These are phyloP conservation scores for Alternaria brassicicola DNA, from an alignment of 2,329 filamentous ascomycete species.

Conservation along the genomic window DNA sequence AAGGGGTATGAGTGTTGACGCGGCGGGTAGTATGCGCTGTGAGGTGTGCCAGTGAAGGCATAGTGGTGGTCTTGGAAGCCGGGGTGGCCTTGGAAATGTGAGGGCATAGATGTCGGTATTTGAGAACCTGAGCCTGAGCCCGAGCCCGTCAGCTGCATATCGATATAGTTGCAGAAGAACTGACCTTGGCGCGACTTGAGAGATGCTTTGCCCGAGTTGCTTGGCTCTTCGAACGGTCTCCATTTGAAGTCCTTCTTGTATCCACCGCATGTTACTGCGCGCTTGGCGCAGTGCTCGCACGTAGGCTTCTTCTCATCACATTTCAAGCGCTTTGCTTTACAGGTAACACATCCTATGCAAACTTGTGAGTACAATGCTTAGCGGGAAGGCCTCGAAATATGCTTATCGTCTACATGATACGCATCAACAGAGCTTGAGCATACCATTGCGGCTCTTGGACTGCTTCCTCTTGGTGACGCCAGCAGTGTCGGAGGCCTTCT, in stretches of 20 bases:
- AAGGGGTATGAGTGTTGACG: constrained; percentile 15
- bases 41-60: constrained; percentile 11
- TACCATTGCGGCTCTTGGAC: constrained; percentile 78
- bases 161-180: constrained; percentile 1
- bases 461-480: constrained; percentile 68
- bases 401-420: constrained; percentile 1
- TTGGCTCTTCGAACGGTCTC: constrained; percentile 71
- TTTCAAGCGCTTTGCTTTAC: constrained; percentile 74
- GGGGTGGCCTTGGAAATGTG: constrained; percentile 1
- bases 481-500: constrained; percentile 39
- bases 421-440: constrained; percentile 31
- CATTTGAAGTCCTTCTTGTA: constrained; percentile 81
- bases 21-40: constrained; percentile 20
- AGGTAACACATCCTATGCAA: constrained; percentile 69
- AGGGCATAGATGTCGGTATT: constrained; percentile 6
- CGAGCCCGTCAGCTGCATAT: constrained; percentile 13
- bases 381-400: background rate
- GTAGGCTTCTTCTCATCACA: constrained; percentile 75
- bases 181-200: constrained; percentile 56
- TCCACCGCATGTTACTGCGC: constrained; percentile 70
- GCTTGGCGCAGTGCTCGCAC: constrained; percentile 69
- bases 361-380: constrained; percentile 13
- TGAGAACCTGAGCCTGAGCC: constrained; percentile 16
- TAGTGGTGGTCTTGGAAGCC: constrained; percentile 11
- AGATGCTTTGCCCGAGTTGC: constrained; percentile 54